These are phyloP conservation scores for Pestalotiopsis sp. DNA, from an alignment of 2,329 filamentous ascomycete species.

Conservation along the genomic window DNA sequence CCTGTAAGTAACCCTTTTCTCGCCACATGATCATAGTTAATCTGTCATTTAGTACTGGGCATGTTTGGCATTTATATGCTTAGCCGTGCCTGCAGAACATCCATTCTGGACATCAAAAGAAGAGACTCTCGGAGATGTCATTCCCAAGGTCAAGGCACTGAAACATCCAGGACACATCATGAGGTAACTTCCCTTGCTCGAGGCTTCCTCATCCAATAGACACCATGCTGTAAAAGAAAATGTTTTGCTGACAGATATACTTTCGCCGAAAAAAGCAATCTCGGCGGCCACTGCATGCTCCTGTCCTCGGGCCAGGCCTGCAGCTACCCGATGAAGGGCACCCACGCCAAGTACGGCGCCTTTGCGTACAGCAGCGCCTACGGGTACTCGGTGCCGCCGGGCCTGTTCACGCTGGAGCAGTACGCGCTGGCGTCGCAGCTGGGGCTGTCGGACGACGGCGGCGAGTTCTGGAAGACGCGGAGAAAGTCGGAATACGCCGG, in stretches of 20 bases:
- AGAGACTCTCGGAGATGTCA: conserved; percentile 56
- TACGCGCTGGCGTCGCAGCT: conserved; percentile 77
- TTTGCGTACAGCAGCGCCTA: conserved; percentile 80
- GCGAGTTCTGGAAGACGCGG: conserved; percentile 80
- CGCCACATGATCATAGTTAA: neutral
- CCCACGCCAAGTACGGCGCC: conserved; percentile 79
- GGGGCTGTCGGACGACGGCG: conserved; percentile 75
- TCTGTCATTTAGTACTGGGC: conserved; percentile 68
- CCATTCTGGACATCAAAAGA: conserved; percentile 76
- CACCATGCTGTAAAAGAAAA: neutral
- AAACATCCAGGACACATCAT: conserved; percentile 75
- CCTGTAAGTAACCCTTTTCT: conserved; percentile 42
- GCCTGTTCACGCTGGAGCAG: conserved; percentile 75
- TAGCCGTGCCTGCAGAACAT: conserved; percentile 70
- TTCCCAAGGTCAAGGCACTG: conserved; percentile 64
- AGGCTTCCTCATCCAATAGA: neutral
- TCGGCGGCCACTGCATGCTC: conserved; percentile 76
- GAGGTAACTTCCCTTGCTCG: conserved; percentile 36
- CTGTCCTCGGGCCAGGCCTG: conserved; percentile 80
- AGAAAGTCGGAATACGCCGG: conserved; percentile 66
- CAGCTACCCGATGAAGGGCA: conserved; percentile 80
- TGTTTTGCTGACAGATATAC: conserved; percentile 12
- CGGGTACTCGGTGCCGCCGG: conserved; percentile 77
- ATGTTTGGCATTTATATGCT: conserved; percentile 75
- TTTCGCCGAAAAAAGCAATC: conserved; percentile 45